Evolutionary conservation across 2,329 filamentous ascomycete species (phyloP), one percentile per base, ranked within the genome.

Genomic region (Aaosphaeria pasadenensis): DNA sequence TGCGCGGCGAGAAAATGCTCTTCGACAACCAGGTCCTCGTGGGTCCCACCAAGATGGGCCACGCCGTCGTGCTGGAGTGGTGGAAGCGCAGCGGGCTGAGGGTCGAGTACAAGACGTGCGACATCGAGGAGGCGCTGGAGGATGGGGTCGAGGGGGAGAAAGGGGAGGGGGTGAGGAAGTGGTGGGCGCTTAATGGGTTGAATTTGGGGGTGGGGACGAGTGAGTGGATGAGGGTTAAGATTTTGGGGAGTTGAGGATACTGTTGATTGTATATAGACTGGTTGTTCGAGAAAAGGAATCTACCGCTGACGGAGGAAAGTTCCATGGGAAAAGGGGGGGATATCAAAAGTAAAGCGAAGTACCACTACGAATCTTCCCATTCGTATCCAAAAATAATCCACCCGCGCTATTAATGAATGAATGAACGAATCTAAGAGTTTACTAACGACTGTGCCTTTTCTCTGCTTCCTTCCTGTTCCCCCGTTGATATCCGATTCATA

Each of bases 71-170:
- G 24, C 75, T 97, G 6, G 89, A 96, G 66, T 96, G 92, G 92
- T 96, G 92, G 91, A 87, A 88, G 62, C 79, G 78, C 45, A 87
- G 85, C 58, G 83, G 85, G 0, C 78, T 91, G 57, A 80, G 82
- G 45, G 91, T 96, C 29, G 90, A 95, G 69, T 96, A 96, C 71
- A 91, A 92, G 69, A 95, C 90, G 1, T 96, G 91, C 69, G 91
- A 95, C 69, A 94, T 97, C 52, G 91, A 96, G 67, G 92, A 96
- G 71, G 91, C 91, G 1, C 78, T 96, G 36, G 91, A 96, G 67
- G 91, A 96, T 66, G 89, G 89, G 24, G 82, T 92, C 4, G 82
- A 83, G 35, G 82, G 77, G 1, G 71, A 76, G 4, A 85, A 87
- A 46, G 87, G 90, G 53, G 83, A 85, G 55, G 80, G 81, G 35